Base-by-base conservation (phyloP, 129 eudicot species). In the Artemisia annua region DNA sequence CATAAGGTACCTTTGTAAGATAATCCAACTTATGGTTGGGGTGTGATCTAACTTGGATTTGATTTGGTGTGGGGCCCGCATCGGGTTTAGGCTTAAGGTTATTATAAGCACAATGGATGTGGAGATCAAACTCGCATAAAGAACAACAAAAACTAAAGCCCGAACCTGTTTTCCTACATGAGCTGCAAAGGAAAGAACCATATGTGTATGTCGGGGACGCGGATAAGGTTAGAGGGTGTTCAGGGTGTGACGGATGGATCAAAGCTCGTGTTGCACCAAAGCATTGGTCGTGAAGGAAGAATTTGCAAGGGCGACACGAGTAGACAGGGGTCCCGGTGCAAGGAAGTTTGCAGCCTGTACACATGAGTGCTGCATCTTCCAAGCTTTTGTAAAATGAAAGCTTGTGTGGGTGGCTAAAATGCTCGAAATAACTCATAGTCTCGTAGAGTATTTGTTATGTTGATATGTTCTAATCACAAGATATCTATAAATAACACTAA, bases 291-390 rank as follows among this genome's bases (percentile, higher is more conserved):
- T 77, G 81, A 35, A 77, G 75, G 48, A 77, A 60, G 64, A 49
- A 61, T 16, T 69, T 20, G 64, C 81, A 69, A 3, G 63, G n/a
- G 3, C 15, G 55, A 16, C 75, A 77, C 8, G 75, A 61, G 64
- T 77, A 77, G 17, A 77, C 52, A 39, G 52, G 53, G 59, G 62
- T 48, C 7, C 53, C 53, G 16, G 74, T 75, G 48, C 74, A 66
- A 67, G 80, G 67, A 48, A 67, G 7, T 22, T 75, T 75, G 80
- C 74, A 75, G 52, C 67, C 74, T 1, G 74, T 57, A 58, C 80
- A 76, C 28, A 49, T 69, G 64, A 67, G 74, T 67, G 57, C 59
- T 24, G 69, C 69, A 57, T 7, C 61, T 76, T 76, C 74, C 1
- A 67, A 69, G 74, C 62, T 48, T 56, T 76, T 28, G 69, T 76